Conservation (phyloP, 139 green algal species). For the Coelastrella sp. region DNA sequence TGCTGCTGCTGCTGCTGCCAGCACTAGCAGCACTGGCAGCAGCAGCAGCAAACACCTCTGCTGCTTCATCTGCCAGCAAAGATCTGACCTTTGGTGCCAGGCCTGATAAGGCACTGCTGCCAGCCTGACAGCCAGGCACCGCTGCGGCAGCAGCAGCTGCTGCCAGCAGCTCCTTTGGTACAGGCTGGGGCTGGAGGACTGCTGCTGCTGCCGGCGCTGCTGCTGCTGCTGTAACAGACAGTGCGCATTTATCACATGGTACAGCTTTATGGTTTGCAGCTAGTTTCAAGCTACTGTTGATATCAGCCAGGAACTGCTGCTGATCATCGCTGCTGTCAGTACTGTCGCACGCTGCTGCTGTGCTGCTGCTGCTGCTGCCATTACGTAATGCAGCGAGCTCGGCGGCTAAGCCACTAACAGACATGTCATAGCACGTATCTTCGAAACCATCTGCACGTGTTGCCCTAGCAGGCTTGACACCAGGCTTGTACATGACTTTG, state of each 20-base stretch:
- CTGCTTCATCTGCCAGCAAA: too few relatives aligned
- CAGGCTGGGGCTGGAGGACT: too few relatives aligned
- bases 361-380: not conserved
- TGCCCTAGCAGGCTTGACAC: not conserved
- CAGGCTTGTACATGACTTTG: not conserved
- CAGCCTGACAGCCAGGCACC: too few relatives aligned
- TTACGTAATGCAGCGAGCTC: not conserved
- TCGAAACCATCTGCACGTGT: not conserved
- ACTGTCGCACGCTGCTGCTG: not conserved
- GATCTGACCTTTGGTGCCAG: not conserved
- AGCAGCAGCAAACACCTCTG: too few relatives aligned
- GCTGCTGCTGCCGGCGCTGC: not conserved
- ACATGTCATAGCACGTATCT: not conserved
- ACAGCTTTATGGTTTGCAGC: not conserved
- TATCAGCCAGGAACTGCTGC: constrained; percentile 13
- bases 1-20: not conserved
- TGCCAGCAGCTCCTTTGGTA: too few relatives aligned
- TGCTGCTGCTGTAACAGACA: not conserved
- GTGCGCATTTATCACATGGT: not conserved
- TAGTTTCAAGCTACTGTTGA: not conserved
- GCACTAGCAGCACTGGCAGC: too few relatives aligned
- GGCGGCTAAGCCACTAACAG: not conserved
- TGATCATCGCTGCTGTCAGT: not conserved
- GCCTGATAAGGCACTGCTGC: not conserved
- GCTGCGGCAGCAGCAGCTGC: too few relatives aligned